Percentiles rank a stretch among this genome's conserved stretches.
phyloP scores from a whole-genome alignment of 805 yeast genomes.

The Komagataella populi region DNA sequence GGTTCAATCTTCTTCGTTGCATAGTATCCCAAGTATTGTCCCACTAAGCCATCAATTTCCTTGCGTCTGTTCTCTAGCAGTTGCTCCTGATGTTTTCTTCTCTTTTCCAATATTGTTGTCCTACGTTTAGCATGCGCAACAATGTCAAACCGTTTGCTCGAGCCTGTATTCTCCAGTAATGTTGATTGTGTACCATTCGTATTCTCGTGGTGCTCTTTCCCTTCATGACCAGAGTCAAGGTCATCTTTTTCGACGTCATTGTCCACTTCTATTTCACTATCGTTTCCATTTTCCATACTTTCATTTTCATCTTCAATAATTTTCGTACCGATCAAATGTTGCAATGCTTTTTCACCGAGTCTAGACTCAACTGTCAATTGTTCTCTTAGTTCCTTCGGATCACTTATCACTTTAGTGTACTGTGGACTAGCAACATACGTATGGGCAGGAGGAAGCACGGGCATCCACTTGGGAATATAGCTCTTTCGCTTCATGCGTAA shows the following conservation, averaged over 20 bases:
- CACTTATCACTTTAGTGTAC: slow-evolving; percentile 46
- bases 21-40: slow-evolving; percentile 18
- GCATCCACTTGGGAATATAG: slow-evolving; percentile 66
- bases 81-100: slow-evolving; percentile 18
- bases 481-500: slow-evolving; percentile 23
- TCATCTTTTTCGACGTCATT: slow-evolving; percentile 1
- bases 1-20: slow-evolving; percentile 8
- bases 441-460: slow-evolving; percentile 87
- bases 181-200: slow-evolving; percentile 1
- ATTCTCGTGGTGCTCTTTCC: slow-evolving; percentile 1
- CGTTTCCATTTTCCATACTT: slow-evolving; percentile 14
- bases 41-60: slow-evolving; percentile 18
- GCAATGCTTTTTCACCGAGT: slow-evolving; percentile 66
- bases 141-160: slow-evolving; percentile 31
- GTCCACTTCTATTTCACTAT: slow-evolving; percentile 8
- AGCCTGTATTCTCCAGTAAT: not conserved
- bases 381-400: slow-evolving; percentile 58
- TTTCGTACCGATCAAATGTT: slow-evolving; percentile 27
- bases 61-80: slow-evolving; percentile 17
- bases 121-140: slow-evolving; percentile 42
- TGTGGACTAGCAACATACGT: slow-evolving; percentile 73
- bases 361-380: slow-evolving; percentile 71
- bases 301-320: not conserved
- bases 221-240: not conserved
- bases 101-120: slow-evolving; percentile 19